Conservation (phyloP, 495 filamentous ascomycete genomes). For the Cercophora scortea region DNA sequence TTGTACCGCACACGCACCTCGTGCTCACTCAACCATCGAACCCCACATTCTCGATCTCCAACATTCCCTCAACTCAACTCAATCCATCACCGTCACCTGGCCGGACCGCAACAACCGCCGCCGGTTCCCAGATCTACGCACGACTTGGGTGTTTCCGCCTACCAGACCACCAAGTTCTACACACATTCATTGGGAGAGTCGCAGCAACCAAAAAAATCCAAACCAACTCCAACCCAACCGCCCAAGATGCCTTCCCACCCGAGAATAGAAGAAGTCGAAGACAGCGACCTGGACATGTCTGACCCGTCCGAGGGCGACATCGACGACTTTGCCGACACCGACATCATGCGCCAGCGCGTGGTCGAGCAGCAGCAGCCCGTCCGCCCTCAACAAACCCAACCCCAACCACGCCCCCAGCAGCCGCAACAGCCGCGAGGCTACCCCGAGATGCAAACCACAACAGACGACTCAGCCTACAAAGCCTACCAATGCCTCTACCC, state of each 20-base stretch:
- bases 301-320: conserved; percentile 68
- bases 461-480: conserved; percentile 55
- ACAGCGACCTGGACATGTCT: conserved; percentile 67
- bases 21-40: too few species aligned
- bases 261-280: conserved; percentile 81
- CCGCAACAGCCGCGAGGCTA: conserved; percentile 13
- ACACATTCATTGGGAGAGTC: too few species aligned
- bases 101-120: too few species aligned
- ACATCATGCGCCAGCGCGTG: conserved; percentile 27
- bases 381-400: conserved; percentile 8
- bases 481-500: conserved; percentile 87
- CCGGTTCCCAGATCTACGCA: too few species aligned
- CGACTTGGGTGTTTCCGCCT: too few species aligned
- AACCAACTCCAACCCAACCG: not conserved
- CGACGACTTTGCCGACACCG: conserved; percentile 43
- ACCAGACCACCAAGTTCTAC: not conserved
- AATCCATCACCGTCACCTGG: too few species aligned
- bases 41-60: too few species aligned
- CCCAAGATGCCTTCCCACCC: conserved; percentile 66
- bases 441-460: conserved; percentile 30
- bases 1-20: too few species aligned
- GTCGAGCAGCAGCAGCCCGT: conserved; percentile 3
- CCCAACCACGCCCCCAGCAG: conserved; percentile 6
- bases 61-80: too few species aligned
- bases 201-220: too few species aligned